Percentiles rank a stretch among this genome's conserved stretches.
Evolutionary conservation across 805 yeast species (phyloP).

Genomic region (Saccharomycopsis amapae): DNA sequence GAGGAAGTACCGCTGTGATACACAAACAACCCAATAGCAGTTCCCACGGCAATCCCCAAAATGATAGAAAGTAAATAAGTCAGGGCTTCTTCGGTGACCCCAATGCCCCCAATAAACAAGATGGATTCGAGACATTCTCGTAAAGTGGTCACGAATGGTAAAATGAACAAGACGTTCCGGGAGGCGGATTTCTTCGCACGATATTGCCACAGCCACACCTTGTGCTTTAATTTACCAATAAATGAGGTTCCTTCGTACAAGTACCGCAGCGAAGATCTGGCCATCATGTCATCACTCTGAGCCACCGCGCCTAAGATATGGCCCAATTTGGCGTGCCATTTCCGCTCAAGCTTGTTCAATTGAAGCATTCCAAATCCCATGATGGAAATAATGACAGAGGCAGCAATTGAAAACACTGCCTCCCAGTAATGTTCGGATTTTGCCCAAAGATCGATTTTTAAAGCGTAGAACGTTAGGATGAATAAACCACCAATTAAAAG

Average conservation of each 20-base stretch:
- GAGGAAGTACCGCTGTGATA: conserved; percentile 67
- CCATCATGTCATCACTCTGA: conserved; percentile 6
- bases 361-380: conserved; percentile 83
- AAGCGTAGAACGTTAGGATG: conserved; percentile 58
- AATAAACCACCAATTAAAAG: conserved; percentile 65
- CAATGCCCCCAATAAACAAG: conserved; percentile 84
- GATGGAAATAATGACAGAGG: conserved; percentile 69
- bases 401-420: conserved; percentile 69
- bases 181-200: conserved; percentile 39
- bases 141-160: conserved; percentile 79
- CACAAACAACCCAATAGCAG: conserved; percentile 53
- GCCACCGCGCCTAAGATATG: not conserved
- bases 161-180: conserved; percentile 61
- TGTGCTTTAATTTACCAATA: not conserved
- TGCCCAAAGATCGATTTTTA: conserved; percentile 84
- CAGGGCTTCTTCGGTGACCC: conserved; percentile 58
- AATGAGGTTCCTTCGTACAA: not conserved
- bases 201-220: no score
- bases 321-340: conserved; percentile 55
- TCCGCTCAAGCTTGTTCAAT: conserved; percentile 71
- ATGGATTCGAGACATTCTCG: conserved; percentile 91
- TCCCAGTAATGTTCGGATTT: conserved; percentile 86
- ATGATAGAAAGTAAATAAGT: conserved; percentile 60
- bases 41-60: conserved; percentile 52
- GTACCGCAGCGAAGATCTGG: conserved; percentile 2